These are phyloP conservation scores for Fusarium incarnatum DNA, from an alignment of 2,329 filamentous ascomycete genomes.

Conservation along the genomic window DNA sequence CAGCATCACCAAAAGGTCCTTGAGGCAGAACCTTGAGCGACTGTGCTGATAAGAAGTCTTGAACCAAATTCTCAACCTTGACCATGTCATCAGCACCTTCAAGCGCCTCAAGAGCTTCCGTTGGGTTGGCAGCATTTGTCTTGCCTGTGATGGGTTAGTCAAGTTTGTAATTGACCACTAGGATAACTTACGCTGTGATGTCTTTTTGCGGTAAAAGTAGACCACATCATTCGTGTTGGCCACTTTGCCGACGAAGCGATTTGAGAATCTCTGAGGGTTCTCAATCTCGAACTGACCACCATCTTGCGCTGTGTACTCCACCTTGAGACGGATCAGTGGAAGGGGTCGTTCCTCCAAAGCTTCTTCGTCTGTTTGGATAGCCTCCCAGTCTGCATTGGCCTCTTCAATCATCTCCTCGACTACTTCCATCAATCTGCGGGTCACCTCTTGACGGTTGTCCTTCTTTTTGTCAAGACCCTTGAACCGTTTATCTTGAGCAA, in stretches of 20 bases:
- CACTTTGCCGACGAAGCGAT: constrained; percentile 88
- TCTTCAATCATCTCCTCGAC: constrained; percentile 90
- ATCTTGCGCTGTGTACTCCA: constrained; percentile 88
- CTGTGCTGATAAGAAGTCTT: constrained; percentile 87
- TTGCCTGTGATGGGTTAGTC: constrained; percentile 45
- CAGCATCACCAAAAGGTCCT: constrained; percentile 91
- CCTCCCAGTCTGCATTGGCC: constrained; percentile 83
- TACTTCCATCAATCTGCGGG: constrained; percentile 77
- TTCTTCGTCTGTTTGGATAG: constrained; percentile 75
- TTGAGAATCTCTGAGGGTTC: constrained; percentile 96
- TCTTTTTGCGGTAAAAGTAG: constrained; percentile 91
- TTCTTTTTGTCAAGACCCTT: constrained; percentile 82
- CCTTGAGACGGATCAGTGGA: constrained; percentile 87
- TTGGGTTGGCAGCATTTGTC: constrained; percentile 62
- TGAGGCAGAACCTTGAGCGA: constrained; percentile 93
- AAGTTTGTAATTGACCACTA: accelerated
- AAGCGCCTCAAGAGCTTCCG: constrained; percentile 71
- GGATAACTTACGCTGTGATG: constrained; percentile 53
- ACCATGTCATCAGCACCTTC: constrained; percentile 69
- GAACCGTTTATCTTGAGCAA: constrained; percentile 81
- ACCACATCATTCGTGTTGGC: constrained; percentile 96
- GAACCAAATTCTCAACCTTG: constrained; percentile 88
- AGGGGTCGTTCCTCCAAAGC: constrained; percentile 73
- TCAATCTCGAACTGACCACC: constrained; percentile 90
- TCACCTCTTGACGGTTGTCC: constrained; percentile 85